A percentile compares a stretch with the other conserved stretches of the same genome.
Evolutionary conservation across 495 filamentous ascomycete species (phyloP).

Genomic region (Xanthoparmelia taractica): DNA sequence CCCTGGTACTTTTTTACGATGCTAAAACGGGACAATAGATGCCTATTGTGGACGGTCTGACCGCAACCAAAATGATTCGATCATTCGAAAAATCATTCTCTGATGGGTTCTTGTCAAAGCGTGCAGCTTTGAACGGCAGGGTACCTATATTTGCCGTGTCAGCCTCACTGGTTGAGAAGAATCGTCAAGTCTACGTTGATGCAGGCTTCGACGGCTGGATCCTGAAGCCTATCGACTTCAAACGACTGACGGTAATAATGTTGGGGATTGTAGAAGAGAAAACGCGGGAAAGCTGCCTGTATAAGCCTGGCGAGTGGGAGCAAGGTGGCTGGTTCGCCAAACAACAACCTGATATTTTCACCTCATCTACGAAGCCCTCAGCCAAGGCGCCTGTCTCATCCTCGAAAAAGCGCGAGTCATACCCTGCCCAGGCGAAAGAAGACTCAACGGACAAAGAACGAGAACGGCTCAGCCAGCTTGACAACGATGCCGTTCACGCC

Average conservation of each 20-base stretch:
- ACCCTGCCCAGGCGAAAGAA: conserved; percentile 20
- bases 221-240: conserved; percentile 67
- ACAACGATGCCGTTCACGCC: conserved; percentile 25
- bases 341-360: conserved; percentile 22
- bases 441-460: conserved; percentile 20
- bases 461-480: conserved; percentile 23
- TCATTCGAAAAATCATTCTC: conserved; percentile 50
- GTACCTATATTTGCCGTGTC: conserved; percentile 88
- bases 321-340: conserved; percentile 60
- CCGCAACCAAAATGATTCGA: conserved; percentile 76
- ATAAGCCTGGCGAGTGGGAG: conserved; percentile 62
- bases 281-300: conserved; percentile 42
- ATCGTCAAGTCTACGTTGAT: conserved; percentile 62
- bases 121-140: conserved; percentile 44
- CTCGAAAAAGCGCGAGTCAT: conserved; percentile 10
- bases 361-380: conserved; percentile 21
- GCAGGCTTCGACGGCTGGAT: conserved; percentile 91
- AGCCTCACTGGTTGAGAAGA: conserved; percentile 68
- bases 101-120: conserved; percentile 37
- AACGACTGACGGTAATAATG: conserved; percentile 54
- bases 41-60: conserved; percentile 85
- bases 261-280: conserved; percentile 47
- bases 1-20: background rate
- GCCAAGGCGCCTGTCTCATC: conserved; percentile 15
- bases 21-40: conserved; percentile 47